Percentiles rank a stretch among this genome's conserved stretches.
Evolutionary conservation across 441 rosid species (phyloP).

Genomic region (Aquilaria agallochum): DNA sequence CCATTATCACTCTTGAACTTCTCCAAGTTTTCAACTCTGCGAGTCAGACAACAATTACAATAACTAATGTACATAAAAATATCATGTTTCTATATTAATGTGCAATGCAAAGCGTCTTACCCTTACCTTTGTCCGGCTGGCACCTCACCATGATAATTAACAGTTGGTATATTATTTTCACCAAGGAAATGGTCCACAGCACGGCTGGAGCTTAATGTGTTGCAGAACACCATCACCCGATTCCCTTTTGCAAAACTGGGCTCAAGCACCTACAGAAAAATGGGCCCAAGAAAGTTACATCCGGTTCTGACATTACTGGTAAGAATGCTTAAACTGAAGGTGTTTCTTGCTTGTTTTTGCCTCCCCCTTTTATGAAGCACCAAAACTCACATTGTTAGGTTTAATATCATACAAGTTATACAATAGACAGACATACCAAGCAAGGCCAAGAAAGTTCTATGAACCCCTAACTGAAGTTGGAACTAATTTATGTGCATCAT

Average conservation of each 20-base stretch:
- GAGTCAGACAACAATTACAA: constrained; percentile 12
- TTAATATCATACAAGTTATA: too few relatives aligned
- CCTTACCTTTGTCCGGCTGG: constrained; percentile 89
- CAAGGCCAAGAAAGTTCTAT: too few relatives aligned
- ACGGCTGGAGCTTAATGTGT: constrained; percentile 88
- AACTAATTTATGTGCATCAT: too few relatives aligned
- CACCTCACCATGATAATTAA: constrained; percentile 94
- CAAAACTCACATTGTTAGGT: too few relatives aligned
- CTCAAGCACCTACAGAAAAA: constrained; percentile 70
- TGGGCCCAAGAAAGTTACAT: constrained; percentile 14
- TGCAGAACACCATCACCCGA: constrained; percentile 93
- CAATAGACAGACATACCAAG: too few relatives aligned
- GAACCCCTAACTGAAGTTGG: too few relatives aligned
- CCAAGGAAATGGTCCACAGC: constrained; percentile 87
- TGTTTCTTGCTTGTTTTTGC: too few relatives aligned
- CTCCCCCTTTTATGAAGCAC: too few relatives aligned
- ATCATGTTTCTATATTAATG: neutral
- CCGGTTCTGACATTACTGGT: neutral
- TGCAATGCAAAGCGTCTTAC: constrained; percentile 3
- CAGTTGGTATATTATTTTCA: constrained; percentile 76
- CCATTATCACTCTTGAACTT: constrained; percentile 85
- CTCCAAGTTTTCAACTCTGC: constrained; percentile 77
- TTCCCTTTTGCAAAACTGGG: constrained; percentile 93
- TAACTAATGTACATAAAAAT: neutral
- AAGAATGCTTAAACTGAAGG: constrained; percentile 1